Evolutionary conservation across 2,329 filamentous ascomycete species (phyloP).

Genomic region (Aspergillus pseudotamarii): DNA sequence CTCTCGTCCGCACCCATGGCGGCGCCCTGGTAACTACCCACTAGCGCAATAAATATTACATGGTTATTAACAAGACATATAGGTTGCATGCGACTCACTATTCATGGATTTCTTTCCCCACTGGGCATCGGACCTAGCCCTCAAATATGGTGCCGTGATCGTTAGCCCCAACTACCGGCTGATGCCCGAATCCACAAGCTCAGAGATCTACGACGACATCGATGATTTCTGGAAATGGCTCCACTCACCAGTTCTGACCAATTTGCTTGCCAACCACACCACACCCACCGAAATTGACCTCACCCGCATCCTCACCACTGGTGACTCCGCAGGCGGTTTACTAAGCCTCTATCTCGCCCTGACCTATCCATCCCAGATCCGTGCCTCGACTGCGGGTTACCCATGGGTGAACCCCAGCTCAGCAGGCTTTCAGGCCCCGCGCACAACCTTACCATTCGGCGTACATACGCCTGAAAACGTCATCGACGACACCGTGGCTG

Average conservation of each 20-base stretch:
- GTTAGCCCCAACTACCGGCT: constrained; percentile 56
- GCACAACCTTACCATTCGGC: constrained; percentile 17
- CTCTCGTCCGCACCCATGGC: not conserved
- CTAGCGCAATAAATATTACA: not conserved
- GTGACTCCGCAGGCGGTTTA: constrained; percentile 36
- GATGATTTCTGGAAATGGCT: constrained; percentile 55
- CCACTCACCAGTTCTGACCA: constrained; percentile 13
- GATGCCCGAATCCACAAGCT: constrained; percentile 51
- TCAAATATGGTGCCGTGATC: constrained; percentile 47
- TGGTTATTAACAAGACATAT: not conserved
- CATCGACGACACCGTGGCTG: constrained; percentile 15
- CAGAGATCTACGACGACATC: constrained; percentile 53
- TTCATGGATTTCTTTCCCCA: constrained; percentile 30
- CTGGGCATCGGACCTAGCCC: constrained; percentile 45
- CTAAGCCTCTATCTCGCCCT: constrained; percentile 32
- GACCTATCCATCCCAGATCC: constrained; percentile 31
- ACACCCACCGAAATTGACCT: constrained; percentile 26
- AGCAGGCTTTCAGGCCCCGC: constrained; percentile 20
- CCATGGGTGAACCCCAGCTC: constrained; percentile 33
- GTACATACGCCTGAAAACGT: constrained; percentile 16
- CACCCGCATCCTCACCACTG: constrained; percentile 28
- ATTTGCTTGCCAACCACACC: constrained; percentile 17
- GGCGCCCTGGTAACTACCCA: not conserved
- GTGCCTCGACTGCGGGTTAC: constrained; percentile 35
- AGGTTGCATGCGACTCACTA: not conserved